Percentiles rank a stretch among this genome's conserved stretches.
Conservation (phyloP, 1,284 basidiomycete genomes). For the Cronartium quercuum region DNA sequence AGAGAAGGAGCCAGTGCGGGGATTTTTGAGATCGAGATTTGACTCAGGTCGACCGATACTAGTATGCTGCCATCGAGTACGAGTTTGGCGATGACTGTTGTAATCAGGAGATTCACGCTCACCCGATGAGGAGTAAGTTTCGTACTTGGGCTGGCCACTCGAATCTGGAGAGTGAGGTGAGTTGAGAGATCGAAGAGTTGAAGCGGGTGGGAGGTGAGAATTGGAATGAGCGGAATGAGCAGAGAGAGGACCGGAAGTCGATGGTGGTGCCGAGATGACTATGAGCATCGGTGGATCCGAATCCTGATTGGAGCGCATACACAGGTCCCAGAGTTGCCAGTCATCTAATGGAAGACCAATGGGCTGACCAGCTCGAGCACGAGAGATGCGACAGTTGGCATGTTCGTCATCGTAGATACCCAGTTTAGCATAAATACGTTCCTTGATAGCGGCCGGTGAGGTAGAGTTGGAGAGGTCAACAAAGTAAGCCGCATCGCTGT, state of each 20-base stretch:
- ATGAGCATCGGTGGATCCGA: constrained; percentile 39
- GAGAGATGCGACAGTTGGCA: constrained; percentile 28
- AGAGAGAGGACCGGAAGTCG: background rate
- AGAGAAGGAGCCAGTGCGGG: background rate
- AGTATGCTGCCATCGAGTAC: constrained; percentile 26
- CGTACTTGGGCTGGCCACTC: constrained; percentile 3
- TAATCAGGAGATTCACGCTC: constrained; percentile 28
- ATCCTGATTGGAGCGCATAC: constrained; percentile 28
- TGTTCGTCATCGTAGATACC: constrained; percentile 39
- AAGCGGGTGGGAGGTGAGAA: background rate
- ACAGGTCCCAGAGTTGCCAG: constrained; percentile 39
- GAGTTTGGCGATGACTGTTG: constrained; percentile 3
- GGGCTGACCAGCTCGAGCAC: constrained; percentile 33
- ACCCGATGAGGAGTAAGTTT: constrained; percentile 7
- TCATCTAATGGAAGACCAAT: constrained; percentile 35
- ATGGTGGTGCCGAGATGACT: constrained; percentile 1
- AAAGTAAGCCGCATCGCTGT: constrained; percentile 38
- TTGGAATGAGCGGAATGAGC: background rate
- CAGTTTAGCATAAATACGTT: constrained; percentile 38
- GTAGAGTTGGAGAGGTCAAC: constrained; percentile 35
- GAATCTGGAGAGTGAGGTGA: constrained; percentile 37
- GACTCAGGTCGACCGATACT: too few species aligned
- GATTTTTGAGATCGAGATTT: background rate
- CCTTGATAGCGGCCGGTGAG: constrained; percentile 38
- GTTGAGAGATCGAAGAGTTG: background rate